Evolutionary conservation across 116 monocot species (phyloP), one percentile per base, ranked within the genome.

Genomic region (Iris pallida): DNA sequence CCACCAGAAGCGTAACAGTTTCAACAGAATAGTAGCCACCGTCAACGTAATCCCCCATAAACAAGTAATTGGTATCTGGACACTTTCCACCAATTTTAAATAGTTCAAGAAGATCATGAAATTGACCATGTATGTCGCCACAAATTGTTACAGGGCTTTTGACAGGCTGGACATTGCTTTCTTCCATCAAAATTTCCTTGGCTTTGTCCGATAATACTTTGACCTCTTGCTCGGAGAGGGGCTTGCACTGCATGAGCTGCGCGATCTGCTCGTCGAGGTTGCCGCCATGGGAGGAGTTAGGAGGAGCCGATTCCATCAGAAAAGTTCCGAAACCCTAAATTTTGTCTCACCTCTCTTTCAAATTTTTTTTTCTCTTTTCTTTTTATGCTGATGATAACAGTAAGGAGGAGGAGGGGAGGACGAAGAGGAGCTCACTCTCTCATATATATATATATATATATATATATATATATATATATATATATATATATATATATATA

Each of bases 21-120:
- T 94, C 94, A 66, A 94, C 94, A 2, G 90, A 94, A 64, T 93
- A 90, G 62, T 89, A 90, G 13, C 93, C 93, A 78, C 93, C 90
- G 62, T 93, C 93, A 48, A 93, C 93, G 64, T 93, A 93, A 75
- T 93, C 93, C 16, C 93, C 93, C 93, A 93, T 93, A 72, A 93
- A 93, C 62, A 93, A 64, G 66, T 93, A 93, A 80, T 93, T 93
- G 20, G 93, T 93, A 74, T 93, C 93, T 74, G 93, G 93, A 70
- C 93, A 89, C 93, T 90, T 94, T 42, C 94, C 94, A 61, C 94
- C 94, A 83, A 93, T 89, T 68, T 75, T 79, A 78, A 93, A 93
- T 45, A 93, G 73, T 73, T 93, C 93, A 30, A 87, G 84, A 80
- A 93, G 93, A 79, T 93, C 93, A 73, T 93, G 89, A 80, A 93